phyloP scores from a whole-genome alignment of 2,329 filamentous ascomycete genomes.

The Dendrostoma leiphaemia region DNA sequence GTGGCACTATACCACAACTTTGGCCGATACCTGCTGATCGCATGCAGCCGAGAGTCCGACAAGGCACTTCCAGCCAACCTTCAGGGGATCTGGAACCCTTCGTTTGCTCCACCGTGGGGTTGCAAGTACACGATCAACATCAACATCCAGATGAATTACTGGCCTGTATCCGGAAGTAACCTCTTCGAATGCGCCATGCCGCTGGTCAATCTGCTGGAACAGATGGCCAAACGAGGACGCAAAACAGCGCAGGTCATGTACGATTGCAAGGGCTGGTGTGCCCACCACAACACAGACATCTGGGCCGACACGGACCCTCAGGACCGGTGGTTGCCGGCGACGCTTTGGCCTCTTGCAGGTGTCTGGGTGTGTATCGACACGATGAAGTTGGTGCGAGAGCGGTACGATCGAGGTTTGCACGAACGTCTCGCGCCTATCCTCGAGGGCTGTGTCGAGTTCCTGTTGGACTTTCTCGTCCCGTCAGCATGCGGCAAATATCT shows the following conservation, averaged over 20 bases:
- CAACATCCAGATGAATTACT: slow-evolving; percentile 54
- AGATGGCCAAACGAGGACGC: slow-evolving; percentile 31
- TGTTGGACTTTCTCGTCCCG: slow-evolving; percentile 27
- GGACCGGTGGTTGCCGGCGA: slow-evolving; percentile 30
- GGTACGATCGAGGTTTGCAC: slow-evolving; percentile 25
- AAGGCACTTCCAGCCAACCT: slow-evolving; percentile 39
- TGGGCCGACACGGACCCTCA: slow-evolving; percentile 34
- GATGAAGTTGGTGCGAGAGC: slow-evolving; percentile 27
- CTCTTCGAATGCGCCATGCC: slow-evolving; percentile 34
- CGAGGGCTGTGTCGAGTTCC: slow-evolving; percentile 29
- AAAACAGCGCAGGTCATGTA: slow-evolving; percentile 33
- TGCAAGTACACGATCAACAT: slow-evolving; percentile 51
- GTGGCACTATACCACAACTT: slow-evolving; percentile 35
- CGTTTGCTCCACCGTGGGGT: slow-evolving; percentile 42
- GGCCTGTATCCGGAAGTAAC: slow-evolving; percentile 32
- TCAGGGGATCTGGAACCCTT: slow-evolving; percentile 43
- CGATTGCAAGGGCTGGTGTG: slow-evolving; percentile 30
- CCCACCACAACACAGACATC: slow-evolving; percentile 37
- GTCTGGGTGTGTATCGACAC: slow-evolving; percentile 29
- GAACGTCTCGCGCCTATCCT: slow-evolving; percentile 26
- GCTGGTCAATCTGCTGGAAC: slow-evolving; percentile 37
- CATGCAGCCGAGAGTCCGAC: slow-evolving; percentile 27
- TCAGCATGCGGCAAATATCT: slow-evolving; percentile 23
- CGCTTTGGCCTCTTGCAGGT: slow-evolving; percentile 28
- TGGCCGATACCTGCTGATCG: slow-evolving; percentile 37